phyloP scores from a whole-genome alignment of 1,139 yeast genomes.

The Debaryomyces sp. region DNA sequence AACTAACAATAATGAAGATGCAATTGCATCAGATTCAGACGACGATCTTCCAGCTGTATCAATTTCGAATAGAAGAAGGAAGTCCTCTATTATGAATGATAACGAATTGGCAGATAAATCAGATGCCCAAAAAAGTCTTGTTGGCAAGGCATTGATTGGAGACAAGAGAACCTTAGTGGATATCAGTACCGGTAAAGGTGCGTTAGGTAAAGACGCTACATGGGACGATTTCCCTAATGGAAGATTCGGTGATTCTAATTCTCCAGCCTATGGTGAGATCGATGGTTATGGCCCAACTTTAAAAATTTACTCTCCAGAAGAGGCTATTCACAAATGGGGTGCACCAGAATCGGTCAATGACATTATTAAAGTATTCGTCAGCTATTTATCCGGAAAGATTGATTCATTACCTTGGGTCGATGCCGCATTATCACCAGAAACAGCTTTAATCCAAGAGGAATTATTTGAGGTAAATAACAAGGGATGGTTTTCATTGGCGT shows the following conservation, averaged over 20 bases:
- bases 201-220: conserved; percentile 86
- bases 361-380: conserved; percentile 66
- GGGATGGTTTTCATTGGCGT: conserved; percentile 86
- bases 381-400: conserved; percentile 74
- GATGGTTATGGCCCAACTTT: conserved; percentile 96
- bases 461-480: conserved; percentile 72
- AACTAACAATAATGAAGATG: conserved; percentile 27
- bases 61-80: conserved; percentile 32
- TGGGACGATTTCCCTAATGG: conserved; percentile 99
- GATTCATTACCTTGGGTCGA: conserved; percentile 93
- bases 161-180: conserved; percentile 64
- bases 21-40: conserved; percentile 38
- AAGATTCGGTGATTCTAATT: conserved; percentile 94
- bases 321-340: conserved; percentile 83
- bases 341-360: conserved; percentile 67
- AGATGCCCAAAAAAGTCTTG: conserved; percentile 24
- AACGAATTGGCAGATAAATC: conserved; percentile 46
- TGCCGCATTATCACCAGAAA: conserved; percentile 80
- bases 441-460: conserved; percentile 90
- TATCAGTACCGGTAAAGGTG: conserved; percentile 83
- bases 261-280: conserved; percentile 97
- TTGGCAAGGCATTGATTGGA: conserved; percentile 28
- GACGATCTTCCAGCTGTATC: conserved; percentile 16
- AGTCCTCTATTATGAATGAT: conserved; percentile 48
- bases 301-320: conserved; percentile 66